phyloP scores from a whole-genome alignment of 192 early-diverging fungal species.

The Coemansia sp. region DNA sequence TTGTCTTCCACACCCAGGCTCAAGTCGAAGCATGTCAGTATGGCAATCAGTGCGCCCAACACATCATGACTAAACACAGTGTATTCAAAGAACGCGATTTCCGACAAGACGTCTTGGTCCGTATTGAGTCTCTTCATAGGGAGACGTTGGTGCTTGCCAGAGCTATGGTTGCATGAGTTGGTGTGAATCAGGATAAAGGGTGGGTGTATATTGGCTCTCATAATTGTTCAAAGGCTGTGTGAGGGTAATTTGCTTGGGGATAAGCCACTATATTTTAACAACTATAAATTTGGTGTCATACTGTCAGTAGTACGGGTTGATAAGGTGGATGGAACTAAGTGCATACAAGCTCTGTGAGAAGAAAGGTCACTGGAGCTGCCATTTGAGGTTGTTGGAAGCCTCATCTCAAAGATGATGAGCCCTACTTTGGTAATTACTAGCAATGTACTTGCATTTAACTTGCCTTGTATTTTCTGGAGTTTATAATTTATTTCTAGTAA shows the following conservation, averaged over 20 bases:
- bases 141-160: slow-evolving; percentile 39
- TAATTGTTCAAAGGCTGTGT: too few relatives aligned
- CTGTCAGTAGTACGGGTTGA: not conserved
- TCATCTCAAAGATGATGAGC: slow-evolving; percentile 13
- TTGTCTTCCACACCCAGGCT: too few relatives aligned
- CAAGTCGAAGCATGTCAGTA: too few relatives aligned
- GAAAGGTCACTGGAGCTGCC: slow-evolving; percentile 11
- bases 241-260: too few relatives aligned
- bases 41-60: too few relatives aligned
- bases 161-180: slow-evolving; percentile 10
- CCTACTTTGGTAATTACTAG: slow-evolving; percentile 11
- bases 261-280: too few relatives aligned
- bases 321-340: not conserved
- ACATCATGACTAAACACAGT: too few relatives aligned
- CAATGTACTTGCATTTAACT: not conserved
- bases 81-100: too few relatives aligned
- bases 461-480: not conserved
- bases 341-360: slow-evolving; percentile 11
- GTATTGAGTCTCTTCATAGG: slow-evolving; percentile 1
- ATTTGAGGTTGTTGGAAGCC: slow-evolving; percentile 25
- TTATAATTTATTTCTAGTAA: too few relatives aligned
- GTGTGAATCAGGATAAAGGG: slow-evolving; percentile 18
- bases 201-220: too few relatives aligned
- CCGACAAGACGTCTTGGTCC: slow-evolving; percentile 10
- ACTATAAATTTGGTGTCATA: too few relatives aligned